Conservation (phyloP, 352 stramenopile species). For the Phytophthora rubi region DNA sequence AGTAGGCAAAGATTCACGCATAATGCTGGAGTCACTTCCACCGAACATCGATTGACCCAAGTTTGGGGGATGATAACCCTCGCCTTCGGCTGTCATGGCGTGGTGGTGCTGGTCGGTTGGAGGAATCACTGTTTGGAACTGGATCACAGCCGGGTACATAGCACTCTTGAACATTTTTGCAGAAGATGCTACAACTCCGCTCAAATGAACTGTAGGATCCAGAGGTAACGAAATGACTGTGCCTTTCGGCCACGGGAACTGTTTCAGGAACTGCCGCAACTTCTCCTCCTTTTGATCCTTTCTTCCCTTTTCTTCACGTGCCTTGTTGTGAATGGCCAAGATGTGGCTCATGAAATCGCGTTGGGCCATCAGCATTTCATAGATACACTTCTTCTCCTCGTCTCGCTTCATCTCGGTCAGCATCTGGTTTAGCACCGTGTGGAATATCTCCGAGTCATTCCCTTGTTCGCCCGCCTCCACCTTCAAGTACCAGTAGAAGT, state of each 20-base stretch:
- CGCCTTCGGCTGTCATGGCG: slow-evolving; percentile 18
- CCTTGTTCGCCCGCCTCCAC: slow-evolving; percentile 79
- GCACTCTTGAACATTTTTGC: slow-evolving; percentile 98
- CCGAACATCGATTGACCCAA: slow-evolving; percentile 62
- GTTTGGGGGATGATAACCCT: slow-evolving; percentile 29
- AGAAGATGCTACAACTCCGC: slow-evolving; percentile 90
- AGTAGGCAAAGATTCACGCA: slow-evolving; percentile 77
- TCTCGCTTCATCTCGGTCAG: slow-evolving; percentile 94
- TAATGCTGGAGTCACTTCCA: slow-evolving; percentile 53
- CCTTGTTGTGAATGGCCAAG: slow-evolving; percentile 92
- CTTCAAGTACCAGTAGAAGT: slow-evolving; percentile 96
- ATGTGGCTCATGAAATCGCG: slow-evolving; percentile 96
- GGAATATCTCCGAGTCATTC: slow-evolving; percentile 82
- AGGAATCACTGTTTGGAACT: slow-evolving; percentile 92
- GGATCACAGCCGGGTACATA: slow-evolving; percentile 97
- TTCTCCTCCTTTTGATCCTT: slow-evolving; percentile 97
- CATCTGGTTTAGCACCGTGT: slow-evolving; percentile 89
- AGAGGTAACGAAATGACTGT: slow-evolving; percentile 87
- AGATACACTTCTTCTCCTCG: slow-evolving; percentile 90
- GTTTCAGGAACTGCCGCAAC: slow-evolving; percentile 89
- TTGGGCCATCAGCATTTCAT: slow-evolving; percentile 92
- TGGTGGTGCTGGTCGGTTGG: slow-evolving; percentile 47
- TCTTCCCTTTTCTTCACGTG: slow-evolving; percentile 93
- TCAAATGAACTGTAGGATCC: slow-evolving; percentile 84
- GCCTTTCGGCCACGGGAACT: slow-evolving; percentile 81